These are phyloP conservation scores for Daedalea quercina DNA, from an alignment of 768 basidiomycete species.

Conservation along the genomic window DNA sequence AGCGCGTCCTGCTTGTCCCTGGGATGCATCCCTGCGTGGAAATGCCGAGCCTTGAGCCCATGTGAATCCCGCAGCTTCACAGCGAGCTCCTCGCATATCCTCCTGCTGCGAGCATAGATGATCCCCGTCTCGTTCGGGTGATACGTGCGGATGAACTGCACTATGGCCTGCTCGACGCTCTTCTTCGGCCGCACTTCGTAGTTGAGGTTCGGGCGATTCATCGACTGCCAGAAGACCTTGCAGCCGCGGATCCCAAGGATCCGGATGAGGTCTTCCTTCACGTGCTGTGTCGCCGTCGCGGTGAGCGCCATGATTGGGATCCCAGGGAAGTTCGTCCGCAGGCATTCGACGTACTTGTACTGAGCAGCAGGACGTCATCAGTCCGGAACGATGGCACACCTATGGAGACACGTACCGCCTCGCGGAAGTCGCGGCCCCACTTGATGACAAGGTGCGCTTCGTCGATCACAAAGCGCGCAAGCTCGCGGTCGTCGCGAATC, in stretches of 20 bases:
- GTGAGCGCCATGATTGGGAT: slow-evolving; percentile 96
- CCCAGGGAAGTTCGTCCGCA: slow-evolving; percentile 69
- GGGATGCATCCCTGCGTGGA: slow-evolving; percentile 73
- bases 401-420: slow-evolving; percentile 45
- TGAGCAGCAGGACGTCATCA: slow-evolving; percentile 22
- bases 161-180: slow-evolving; percentile 51
- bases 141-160: slow-evolving; percentile 53
- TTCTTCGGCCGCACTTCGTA: slow-evolving; percentile 60
- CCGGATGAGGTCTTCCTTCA: slow-evolving; percentile 70
- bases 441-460: slow-evolving; percentile 93
- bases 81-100: slow-evolving; percentile 78
- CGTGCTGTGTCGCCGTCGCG: slow-evolving; percentile 82
- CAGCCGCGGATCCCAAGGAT: slow-evolving; percentile 58
- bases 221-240: slow-evolving; percentile 68
- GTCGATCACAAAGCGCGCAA: slow-evolving; percentile 92
- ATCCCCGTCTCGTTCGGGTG: slow-evolving; percentile 66
- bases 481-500: slow-evolving; percentile 47
- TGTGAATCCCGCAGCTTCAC: slow-evolving; percentile 49
- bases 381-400: neutral
- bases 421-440: slow-evolving; percentile 93
- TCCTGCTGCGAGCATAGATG: slow-evolving; percentile 73
- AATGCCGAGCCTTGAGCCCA: slow-evolving; percentile 65
- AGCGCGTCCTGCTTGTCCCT: slow-evolving; percentile 59
- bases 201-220: slow-evolving; percentile 88
- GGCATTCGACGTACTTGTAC: slow-evolving; percentile 61